These are phyloP conservation scores for Fusarium sp. DNA, from an alignment of 2,329 filamentous ascomycete species.

Conservation along the genomic window DNA sequence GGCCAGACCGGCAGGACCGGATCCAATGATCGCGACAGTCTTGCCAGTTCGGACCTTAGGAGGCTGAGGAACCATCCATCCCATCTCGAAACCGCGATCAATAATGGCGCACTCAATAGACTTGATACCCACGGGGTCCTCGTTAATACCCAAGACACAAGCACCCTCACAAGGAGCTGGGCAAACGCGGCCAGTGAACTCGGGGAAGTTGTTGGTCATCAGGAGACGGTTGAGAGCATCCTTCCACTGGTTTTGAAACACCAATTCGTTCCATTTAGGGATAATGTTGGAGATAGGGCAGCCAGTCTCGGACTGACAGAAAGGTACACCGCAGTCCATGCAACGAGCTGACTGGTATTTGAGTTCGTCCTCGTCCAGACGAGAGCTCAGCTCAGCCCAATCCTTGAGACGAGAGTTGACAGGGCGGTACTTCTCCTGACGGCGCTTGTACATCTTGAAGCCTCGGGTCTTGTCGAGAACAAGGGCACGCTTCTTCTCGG, in stretches of 20 bases:
- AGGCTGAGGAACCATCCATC: constrained; percentile 90
- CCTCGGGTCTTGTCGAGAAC: constrained; percentile 97
- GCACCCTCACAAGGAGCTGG: constrained; percentile 96
- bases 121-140: constrained; percentile 97
- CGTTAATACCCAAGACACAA: constrained; percentile 95
- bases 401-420: constrained; percentile 87
- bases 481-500: constrained; percentile 88
- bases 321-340: constrained; percentile 99
- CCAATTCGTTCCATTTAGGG: constrained; percentile 92
- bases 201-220: constrained; percentile 98
- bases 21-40: constrained; percentile 88
- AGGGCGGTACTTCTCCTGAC: constrained; percentile 91
- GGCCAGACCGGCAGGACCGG: constrained; percentile 89
- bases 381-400: constrained; percentile 89
- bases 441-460: constrained; percentile 97
- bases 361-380: constrained; percentile 91
- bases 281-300: constrained; percentile 98
- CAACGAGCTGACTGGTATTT: constrained; percentile 97
- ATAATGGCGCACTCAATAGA: constrained; percentile 98
- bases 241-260: constrained; percentile 81
- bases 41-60: constrained; percentile 86
- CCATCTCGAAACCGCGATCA: constrained; percentile 96
- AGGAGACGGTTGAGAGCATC: constrained; percentile 91
- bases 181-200: constrained; percentile 97
- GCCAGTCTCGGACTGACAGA: constrained; percentile 95